Evolutionary conservation across 2,329 filamentous ascomycete species (phyloP).

Genomic region (Zasmidium citrigriseum): DNA sequence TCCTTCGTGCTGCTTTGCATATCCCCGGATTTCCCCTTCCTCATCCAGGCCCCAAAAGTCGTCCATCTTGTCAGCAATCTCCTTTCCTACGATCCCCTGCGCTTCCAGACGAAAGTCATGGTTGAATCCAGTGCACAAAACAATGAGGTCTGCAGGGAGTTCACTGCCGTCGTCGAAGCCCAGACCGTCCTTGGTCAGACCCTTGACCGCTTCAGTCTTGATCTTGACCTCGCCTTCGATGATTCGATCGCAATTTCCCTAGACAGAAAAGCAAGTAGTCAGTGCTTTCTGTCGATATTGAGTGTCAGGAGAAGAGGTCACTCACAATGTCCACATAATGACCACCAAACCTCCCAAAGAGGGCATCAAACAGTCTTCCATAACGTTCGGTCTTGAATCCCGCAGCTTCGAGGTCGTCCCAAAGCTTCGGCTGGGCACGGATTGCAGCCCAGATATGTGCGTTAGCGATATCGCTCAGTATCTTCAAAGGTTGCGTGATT

Average conservation of each 20-base stretch:
- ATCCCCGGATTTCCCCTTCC: constrained; percentile 50
- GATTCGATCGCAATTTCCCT: constrained; percentile 45
- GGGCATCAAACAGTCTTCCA: constrained; percentile 39
- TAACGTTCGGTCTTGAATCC: constrained; percentile 46
- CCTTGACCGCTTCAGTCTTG: constrained; percentile 40
- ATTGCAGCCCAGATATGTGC: constrained; percentile 30
- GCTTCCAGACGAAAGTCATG: constrained; percentile 45
- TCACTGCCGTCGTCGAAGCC: constrained; percentile 46
- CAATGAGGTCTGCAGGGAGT: constrained; percentile 48
- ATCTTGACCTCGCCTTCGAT: constrained; percentile 48
- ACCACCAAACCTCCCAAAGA: constrained; percentile 47
- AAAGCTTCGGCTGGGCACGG: constrained; percentile 37
- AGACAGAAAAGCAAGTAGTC: too few relatives aligned
- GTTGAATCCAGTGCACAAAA: constrained; percentile 51
- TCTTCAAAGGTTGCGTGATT: constrained; percentile 32
- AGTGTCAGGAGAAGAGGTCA: too few relatives aligned
- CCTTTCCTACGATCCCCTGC: constrained; percentile 42
- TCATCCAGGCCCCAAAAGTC: constrained; percentile 49
- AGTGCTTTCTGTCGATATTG: too few relatives aligned
- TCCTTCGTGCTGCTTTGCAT: constrained; percentile 41
- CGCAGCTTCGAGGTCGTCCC: constrained; percentile 43
- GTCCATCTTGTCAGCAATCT: constrained; percentile 42
- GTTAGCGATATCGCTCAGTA: constrained; percentile 36
- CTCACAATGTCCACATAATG: constrained; percentile 54
- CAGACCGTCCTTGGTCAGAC: constrained; percentile 43